Percentiles rank a stretch among this genome's conserved stretches.
These are phyloP conservation scores for Fusarium pseudocircinatum DNA, from an alignment of 2,329 filamentous ascomycete genomes.

Conservation along the genomic window DNA sequence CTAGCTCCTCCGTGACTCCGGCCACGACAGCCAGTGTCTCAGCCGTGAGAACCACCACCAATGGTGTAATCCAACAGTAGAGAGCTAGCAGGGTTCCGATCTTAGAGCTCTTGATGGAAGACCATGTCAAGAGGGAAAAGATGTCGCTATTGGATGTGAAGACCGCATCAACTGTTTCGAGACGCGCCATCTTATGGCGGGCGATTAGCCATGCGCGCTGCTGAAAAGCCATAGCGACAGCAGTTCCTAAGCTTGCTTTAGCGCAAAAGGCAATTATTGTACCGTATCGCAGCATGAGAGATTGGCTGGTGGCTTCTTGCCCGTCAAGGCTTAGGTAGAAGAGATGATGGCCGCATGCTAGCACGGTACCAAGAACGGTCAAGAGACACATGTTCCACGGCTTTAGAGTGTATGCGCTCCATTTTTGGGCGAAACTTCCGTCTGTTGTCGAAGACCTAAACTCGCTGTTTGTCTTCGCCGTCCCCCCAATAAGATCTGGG, in stretches of 20 bases:
- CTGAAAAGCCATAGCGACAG: background rate
- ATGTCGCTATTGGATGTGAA: slow-evolving; percentile 13
- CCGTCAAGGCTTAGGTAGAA: background rate
- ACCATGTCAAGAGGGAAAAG: background rate
- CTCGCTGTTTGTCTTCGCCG: background rate
- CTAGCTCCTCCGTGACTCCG: too few relatives aligned
- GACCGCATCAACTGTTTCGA: background rate
- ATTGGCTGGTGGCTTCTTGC: background rate
- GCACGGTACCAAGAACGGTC: background rate
- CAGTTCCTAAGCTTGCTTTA: background rate
- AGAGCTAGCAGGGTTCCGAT: background rate
- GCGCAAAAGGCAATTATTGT: background rate
- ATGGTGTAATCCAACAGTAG: background rate
- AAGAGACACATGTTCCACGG: slow-evolving; percentile 11
- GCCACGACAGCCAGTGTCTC: background rate
- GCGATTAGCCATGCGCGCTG: background rate
- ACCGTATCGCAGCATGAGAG: slow-evolving; percentile 1
- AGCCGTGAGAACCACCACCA: background rate
- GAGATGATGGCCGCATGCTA: slow-evolving; percentile 7
- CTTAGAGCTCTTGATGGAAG: background rate
- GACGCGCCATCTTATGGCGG: background rate
- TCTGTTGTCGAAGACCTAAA: too few relatives aligned
- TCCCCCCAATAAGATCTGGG: background rate
- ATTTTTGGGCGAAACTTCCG: background rate
- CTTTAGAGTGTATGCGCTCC: background rate